Evolutionary conservation across 148 eudicot genomes (phyloP), one percentile per base, ranked within the genome.

Genomic region (Mesembryanthemum crystallinum): DNA sequence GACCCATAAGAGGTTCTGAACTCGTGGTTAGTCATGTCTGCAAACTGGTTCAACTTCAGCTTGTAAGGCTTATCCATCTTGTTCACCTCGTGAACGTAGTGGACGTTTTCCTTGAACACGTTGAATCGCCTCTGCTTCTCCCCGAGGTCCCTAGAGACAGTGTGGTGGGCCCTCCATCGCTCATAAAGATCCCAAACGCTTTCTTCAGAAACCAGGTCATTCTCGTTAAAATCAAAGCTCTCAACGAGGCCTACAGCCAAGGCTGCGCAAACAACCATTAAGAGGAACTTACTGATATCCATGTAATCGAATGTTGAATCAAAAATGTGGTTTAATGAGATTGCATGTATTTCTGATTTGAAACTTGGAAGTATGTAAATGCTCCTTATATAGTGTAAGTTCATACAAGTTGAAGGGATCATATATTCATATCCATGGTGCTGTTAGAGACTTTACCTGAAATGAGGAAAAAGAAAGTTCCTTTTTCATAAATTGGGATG

Each of bases 21-120:
- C 86, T 89, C 90, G 21, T 78, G 77, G 79, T 74, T 82, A 55
- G 88, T 89, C 85, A 89, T 80, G 67, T 89, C 92, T 5, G 80
- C 90, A 35, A 78, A 87, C 76, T 69, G 67, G 77, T 87, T 87
- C 15, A 89, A 71, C 63, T 78, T 79, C 73, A 89, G 63, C 78
- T 87, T 89, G 59, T 87, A 87, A 55, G 87, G 90, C 87, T 67
- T 87, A 37, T 82, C 82, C 85, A 83, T 85, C 80, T 83, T 72
- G 77, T 89, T 89, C 73, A 78, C 73, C 42, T 76, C 68, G 47
- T 89, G 85, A 61, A 89, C 64, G 17, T 83, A 79, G 25, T 77
- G 80, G 51, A 85, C 87, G 67, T 89, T 87, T 37, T 77, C 82
- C 80, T 89, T 89, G 64, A 89, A 87, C 75, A 89, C 89, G 10